Base-by-base conservation (phyloP, 306 rosid species). In the Begonia fuchsioides region DNA sequence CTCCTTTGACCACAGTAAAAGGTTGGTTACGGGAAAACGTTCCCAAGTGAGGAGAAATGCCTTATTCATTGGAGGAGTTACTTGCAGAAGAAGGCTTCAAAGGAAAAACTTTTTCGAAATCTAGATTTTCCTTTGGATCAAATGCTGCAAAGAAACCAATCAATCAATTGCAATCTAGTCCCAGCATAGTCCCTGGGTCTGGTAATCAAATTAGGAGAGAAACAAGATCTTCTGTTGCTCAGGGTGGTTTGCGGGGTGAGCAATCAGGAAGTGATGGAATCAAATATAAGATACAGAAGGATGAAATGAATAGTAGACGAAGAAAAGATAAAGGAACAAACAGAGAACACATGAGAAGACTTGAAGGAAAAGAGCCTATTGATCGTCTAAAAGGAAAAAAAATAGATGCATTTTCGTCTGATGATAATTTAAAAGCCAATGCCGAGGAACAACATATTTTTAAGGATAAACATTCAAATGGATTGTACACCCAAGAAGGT, bases 41-140 rank as follows among this genome's bases (percentile, higher is more conserved):
- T 53, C 45, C 45, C 50, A 45, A 53, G 39, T 18, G 58, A 45
- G 55, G 51, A 13, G 8, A 54, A 43, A 86, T 86, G 96, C 72
- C 90, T 39, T 74, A 88, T 43, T 79, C 96, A 46, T 72, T 86
- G 72, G 73, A 76, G 65, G 76, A 86, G 52, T 93, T 86, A 64
- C 83, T 86, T 47, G 76, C 74, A 41, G 50, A 68, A 69, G 96
- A 86, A 62, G 96, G 96, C 12, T 86, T 86, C 69, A 82, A 58
- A 63, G 83, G 67, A 54, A 76, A 68, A 70, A 50, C 49, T 43
- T 45, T 70, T 56, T 35, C 54, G 43, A 72, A 75, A 72, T 56
- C 86, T 8, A 70, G 71, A 68, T 60, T 77, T 45, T 68, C 78
- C 49, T 59, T 66, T 43, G 70, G 60, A 52, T 15, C 78, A 47